Base-by-base conservation (phyloP, 2,329 filamentous ascomycete species). In the Biscogniauxia marginata region DNA sequence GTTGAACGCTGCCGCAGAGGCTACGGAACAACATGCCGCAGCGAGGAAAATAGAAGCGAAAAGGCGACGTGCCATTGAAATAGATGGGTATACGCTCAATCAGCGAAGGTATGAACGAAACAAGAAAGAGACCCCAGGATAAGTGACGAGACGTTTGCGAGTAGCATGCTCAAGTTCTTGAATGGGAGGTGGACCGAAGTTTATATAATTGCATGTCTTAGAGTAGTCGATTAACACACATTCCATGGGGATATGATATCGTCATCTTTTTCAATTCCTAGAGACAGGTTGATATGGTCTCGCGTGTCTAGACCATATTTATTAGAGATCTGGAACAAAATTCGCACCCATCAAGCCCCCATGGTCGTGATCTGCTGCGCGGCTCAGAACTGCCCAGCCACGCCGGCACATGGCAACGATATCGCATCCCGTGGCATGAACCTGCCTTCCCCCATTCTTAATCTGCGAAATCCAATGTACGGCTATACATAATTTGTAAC, bases 1-100 rank as follows among this genome's bases (percentile, higher is more conserved):
- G 54, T 69, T 64, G 57, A 75, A 75, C 7, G 61, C 57, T 2
- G 30, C 30, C 45, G 61, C 66, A 11, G 57, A 54, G 16, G 52
- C 64, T 18, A 61, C 43, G 34, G 60, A 57, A 20, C 55, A 52
- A 51, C 64, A 46, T 22, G 56, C 49, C 22, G 55, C 48, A 45
- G 59, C 62, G n/a, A 60, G 24, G 51, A 58, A 49, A 8, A 59
- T 46, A 7, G 60, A 59, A 30, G 46, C 25, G n/a, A 62, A 50
- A 52, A 50, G 34, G 54, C 55, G 52, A 20, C 61, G 60, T 54
- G 55, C 60, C 66, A 67, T 66, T n/a, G 50, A 47, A 52, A 61
- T 3, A 16, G n/a, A 39, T 39, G 30, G n/a, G 13, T 39, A 39
- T 16, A 39, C 30, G 5, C 3, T 39, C 30, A 5, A 6, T n/a